Base-by-base conservation (phyloP, 2,329 filamentous ascomycete species). In the Fusarium newnesense region DNA sequence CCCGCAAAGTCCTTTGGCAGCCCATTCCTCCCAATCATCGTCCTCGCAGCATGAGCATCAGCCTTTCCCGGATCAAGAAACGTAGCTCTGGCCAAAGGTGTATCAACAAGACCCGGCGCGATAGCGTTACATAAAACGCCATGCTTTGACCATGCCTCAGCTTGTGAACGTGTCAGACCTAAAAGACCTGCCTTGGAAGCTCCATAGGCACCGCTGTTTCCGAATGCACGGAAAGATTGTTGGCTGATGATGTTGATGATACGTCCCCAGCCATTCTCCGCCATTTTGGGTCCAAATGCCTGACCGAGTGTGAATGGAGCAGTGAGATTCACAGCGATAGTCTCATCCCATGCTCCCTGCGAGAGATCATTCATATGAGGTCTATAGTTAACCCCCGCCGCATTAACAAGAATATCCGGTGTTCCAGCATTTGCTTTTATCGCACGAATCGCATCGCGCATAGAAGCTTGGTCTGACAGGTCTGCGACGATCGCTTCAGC, bases 161-260 rank as follows among this genome's bases (percentile, higher is more conserved):
- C 80, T 52, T 82, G 80, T 1, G 80, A 80, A 2, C 80, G 72
- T 5, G 80, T 82, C 9, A 81, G 53, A 0, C 78, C 76, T 0
- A 81, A 63, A 9, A 82, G 72, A 1, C 79, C 80, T 4, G 77
- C 80, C 30, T 80, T 81, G 1, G 78, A 79, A 1, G 74, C 80
- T 9, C 80, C 79, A 13, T 81, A 81, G 0, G 79, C 80, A 9
- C 80, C 80, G 28, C 80, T 80, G 44, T 80, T 80, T 1, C 79
- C 80, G 11, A 70, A 81, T 0, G 78, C 80, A 7, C 80, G 73
- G 9, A 80, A 80, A 0, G 79, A 73, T 21, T 81, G 80, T 49
- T 82, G 80, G 52, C 78, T 78, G 32, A 74, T 75, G 19, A 82
- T 68, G 60, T 81, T 82, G 73, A 82, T 79, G 44, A 82, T 81